Percentiles rank a stretch among this genome's conserved stretches.
Conservation (phyloP, 2,329 filamentous ascomycete species). For the Atkinsonella texensis region DNA sequence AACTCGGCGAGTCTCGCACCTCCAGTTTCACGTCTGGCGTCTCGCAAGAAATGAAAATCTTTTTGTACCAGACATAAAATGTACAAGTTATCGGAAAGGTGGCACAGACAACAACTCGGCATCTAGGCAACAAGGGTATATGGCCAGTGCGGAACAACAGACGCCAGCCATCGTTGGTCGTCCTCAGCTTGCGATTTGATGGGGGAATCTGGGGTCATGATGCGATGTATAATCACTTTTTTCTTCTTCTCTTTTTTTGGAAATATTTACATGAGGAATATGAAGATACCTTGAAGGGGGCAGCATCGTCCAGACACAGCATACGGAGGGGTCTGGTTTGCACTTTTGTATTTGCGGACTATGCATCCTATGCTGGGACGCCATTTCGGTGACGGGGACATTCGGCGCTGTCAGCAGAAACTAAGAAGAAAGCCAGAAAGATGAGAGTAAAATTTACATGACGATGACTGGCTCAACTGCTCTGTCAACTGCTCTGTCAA, state of each 20-base stretch:
- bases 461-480: too few relatives aligned
- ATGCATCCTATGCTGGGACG: background rate
- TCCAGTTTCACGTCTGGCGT: background rate
- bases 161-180: background rate
- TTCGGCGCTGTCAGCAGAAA: too few relatives aligned
- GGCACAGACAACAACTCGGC: background rate
- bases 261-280: background rate
- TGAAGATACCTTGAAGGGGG: conserved; percentile 3
- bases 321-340: background rate
- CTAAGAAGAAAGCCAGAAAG: too few relatives aligned
- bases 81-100: background rate
- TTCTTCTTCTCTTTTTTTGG: background rate
- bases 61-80: background rate
- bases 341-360: background rate
- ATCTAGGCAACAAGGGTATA: background rate
- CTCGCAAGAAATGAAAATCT: background rate
- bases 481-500: too few relatives aligned
- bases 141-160: background rate
- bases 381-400: too few relatives aligned
- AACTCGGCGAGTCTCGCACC: background rate
- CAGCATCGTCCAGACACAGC: background rate
- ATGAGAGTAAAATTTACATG: too few relatives aligned
- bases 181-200: background rate
- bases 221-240: background rate
- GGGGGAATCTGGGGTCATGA: background rate